Conservation (phyloP, 192 early-diverging fungal genomes). For the Entomortierella beljakovae region DNA sequence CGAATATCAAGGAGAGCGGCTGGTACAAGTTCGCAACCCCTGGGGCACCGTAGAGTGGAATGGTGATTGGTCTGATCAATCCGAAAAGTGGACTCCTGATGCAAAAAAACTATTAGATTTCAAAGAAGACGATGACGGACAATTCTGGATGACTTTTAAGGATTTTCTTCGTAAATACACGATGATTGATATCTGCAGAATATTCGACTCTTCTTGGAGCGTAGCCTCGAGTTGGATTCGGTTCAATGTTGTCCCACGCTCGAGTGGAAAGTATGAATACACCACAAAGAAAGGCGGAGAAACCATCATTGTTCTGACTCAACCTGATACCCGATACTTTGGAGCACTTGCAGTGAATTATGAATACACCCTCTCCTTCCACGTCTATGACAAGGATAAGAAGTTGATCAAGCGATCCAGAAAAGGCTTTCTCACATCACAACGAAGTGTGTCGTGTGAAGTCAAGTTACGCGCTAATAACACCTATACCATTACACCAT, state of each 20-base stretch:
- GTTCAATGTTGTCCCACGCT: constrained; percentile 33
- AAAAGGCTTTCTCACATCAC: neutral
- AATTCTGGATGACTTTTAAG: constrained; percentile 49
- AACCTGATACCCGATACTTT: constrained; percentile 38
- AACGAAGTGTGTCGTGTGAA: constrained; percentile 30
- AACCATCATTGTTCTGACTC: constrained; percentile 23
- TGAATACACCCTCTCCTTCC: constrained; percentile 9
- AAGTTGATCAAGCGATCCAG: constrained; percentile 19
- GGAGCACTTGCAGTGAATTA: neutral
- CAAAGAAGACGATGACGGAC: constrained; percentile 23
- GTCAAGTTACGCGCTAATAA: constrained; percentile 8
- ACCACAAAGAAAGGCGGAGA: constrained; percentile 3
- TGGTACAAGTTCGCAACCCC: constrained; percentile 57
- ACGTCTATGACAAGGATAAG: constrained; percentile 13
- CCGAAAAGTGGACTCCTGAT: constrained; percentile 29
- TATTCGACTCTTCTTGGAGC: constrained; percentile 30
- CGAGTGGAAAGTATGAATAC: constrained; percentile 28
- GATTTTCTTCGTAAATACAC: constrained; percentile 21
- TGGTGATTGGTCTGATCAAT: constrained; percentile 41
- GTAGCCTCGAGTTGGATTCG: constrained; percentile 38
- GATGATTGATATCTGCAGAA: constrained; percentile 8
- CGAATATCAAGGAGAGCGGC: constrained; percentile 41
- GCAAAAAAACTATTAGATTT: neutral
- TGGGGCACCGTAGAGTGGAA: constrained; percentile 65
- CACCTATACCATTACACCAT: constrained; percentile 24